Base-by-base conservation (phyloP, 805 yeast species). In the Saccharomycopsis amapae region DNA sequence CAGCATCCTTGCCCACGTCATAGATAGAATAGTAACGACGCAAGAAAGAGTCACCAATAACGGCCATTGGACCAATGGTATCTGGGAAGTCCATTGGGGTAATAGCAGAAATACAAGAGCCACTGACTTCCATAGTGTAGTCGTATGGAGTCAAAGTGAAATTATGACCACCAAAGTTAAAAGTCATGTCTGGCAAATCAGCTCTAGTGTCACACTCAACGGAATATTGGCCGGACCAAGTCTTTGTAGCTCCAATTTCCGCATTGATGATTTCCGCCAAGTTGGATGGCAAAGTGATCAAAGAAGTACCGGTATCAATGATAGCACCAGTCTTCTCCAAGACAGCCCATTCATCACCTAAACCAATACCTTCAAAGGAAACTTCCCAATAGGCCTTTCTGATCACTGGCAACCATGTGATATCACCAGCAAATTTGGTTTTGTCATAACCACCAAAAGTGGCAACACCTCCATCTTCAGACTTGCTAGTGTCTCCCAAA, bases 351-450 rank as follows among this genome's bases (percentile, higher is more conserved):
- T 93, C 95, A 56, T 84, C 85, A 59, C 98, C 98, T 53, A 93
- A 75, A 37, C 89, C 85, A 63, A 93, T 73, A 57, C 95, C 89
- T 57, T 87, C 87, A 56, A 93, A 83, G 57, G 82, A 78, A 50
- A 93, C 98, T 74, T 93, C 98, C 98, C 98, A 93, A 78, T 93
- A 93, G 28, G 97, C 98, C 80, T 89, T 88, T 76, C 98, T 86
- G 74, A 98, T 87, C 52, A 93, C 94, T 49, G 98, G 98, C 67
- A 93, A 76, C 88, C 95, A 88, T 44, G 90, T 85, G 59, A 93
- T 75, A 56, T 90, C 78, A 55, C 98, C 98, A 41, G 71, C 67
- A 66, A 70, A 87, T 62, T 79, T 76, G 52, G 80, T 63, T 56
- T 79, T 74, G 62, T 90, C 97, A 55, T 81, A 72, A 56, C 98